A percentile compares a stretch with the other conserved stretches of the same genome.
These are phyloP conservation scores for Pleurotus cornucopiae DNA, from an alignment of 768 basidiomycete species.

Conservation along the genomic window DNA sequence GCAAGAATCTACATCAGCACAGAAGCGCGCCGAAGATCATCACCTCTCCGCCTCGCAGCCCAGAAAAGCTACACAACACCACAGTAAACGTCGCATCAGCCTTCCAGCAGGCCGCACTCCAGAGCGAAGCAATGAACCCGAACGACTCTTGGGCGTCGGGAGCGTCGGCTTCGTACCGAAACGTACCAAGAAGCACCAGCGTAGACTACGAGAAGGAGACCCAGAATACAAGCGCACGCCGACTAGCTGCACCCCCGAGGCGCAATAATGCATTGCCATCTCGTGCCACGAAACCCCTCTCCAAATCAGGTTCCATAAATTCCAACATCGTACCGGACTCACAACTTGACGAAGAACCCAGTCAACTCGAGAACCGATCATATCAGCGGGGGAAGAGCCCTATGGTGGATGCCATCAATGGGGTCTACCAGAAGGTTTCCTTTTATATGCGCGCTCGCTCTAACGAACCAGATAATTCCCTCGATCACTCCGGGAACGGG, in stretches of 20 bases:
- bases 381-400: conserved; percentile 65
- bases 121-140: conserved; percentile 42
- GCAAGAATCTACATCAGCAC: conserved; percentile 58
- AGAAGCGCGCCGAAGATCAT: conserved; percentile 45
- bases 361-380: conserved; percentile 18
- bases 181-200: conserved; percentile 69
- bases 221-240: conserved; percentile 47
- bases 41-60: conserved; percentile 43
- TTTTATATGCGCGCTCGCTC: conserved; percentile 66
- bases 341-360: conserved; percentile 48
- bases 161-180: conserved; percentile 38
- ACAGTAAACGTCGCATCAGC: conserved; percentile 85
- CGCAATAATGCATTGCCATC: conserved; percentile 27
- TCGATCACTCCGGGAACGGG: conserved; percentile 24
- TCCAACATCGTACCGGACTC: conserved; percentile 57
- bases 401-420: conserved; percentile 54
- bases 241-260: conserved; percentile 61
- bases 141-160: conserved; percentile 68
- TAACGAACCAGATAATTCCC: conserved; percentile 42
- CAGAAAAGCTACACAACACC: conserved; percentile 78
- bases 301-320: conserved; percentile 50
- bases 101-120: conserved; percentile 66
- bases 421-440: conserved; percentile 51
- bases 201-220: conserved; percentile 75
- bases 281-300: conserved; percentile 40